Evolutionary conservation across 116 monocot genomes (phyloP).

Genomic region (Trichopus zeylanicus): DNA sequence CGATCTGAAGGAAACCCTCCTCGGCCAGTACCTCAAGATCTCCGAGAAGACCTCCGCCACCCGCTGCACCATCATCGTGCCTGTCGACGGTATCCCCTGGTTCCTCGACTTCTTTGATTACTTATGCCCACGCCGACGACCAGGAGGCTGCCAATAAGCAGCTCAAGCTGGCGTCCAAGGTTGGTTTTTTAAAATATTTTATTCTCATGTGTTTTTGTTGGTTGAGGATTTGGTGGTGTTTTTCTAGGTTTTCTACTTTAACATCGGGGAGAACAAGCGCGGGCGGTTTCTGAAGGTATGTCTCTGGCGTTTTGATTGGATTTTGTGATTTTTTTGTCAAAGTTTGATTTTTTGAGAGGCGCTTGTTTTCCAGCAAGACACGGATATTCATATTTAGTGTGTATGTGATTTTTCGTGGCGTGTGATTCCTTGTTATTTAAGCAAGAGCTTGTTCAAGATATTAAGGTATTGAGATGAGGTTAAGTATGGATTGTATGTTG

Average conservation of each 20-base stretch:
- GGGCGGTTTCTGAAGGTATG: constrained; percentile 23
- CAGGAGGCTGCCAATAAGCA: constrained; percentile 52
- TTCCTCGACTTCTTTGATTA: constrained; percentile 75
- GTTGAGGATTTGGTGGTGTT: constrained; percentile 2
- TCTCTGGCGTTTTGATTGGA: neutral
- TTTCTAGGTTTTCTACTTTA: constrained; percentile 36
- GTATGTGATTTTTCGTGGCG: too few relatives aligned
- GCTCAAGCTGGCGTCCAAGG: constrained; percentile 60
- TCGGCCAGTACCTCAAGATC: constrained; percentile 89
- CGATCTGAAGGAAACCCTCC: constrained; percentile 83
- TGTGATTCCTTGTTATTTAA: too few relatives aligned
- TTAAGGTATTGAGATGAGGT: too few relatives aligned
- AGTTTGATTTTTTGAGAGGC: neutral
- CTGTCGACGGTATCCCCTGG: constrained; percentile 57
- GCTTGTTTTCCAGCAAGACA: neutral
- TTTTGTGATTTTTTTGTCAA: neutral
- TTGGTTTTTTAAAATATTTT: constrained; percentile 3
- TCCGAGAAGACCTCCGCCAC: constrained; percentile 94
- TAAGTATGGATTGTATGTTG: too few relatives aligned
- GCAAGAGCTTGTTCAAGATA: too few relatives aligned
- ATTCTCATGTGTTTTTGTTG: constrained; percentile 3
- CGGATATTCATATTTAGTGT: neutral
- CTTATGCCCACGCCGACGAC: constrained; percentile 43
- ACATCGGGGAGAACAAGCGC: constrained; percentile 37
- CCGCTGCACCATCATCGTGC: constrained; percentile 85